phyloP scores from a whole-genome alignment of 2,329 filamentous ascomycete genomes.

The Didymella lethalis region DNA sequence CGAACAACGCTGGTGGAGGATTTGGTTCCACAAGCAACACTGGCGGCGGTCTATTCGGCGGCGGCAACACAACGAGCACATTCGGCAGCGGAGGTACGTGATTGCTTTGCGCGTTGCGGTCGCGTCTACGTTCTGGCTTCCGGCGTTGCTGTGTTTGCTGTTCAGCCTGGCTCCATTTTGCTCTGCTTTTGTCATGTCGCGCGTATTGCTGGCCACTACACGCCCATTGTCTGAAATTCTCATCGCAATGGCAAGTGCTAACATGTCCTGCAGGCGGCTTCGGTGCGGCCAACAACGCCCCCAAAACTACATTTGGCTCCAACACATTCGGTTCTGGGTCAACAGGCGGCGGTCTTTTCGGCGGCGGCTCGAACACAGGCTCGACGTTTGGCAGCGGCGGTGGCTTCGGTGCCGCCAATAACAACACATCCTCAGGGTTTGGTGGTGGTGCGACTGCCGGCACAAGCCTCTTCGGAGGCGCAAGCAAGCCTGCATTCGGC shows the following conservation, averaged over 20 bases:
- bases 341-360: constrained; percentile 48
- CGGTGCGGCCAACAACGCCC: constrained; percentile 36
- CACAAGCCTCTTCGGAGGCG: constrained; percentile 42
- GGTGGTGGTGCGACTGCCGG: constrained; percentile 38
- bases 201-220: neutral
- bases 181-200: neutral
- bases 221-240: neutral
- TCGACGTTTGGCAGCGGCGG: constrained; percentile 23
- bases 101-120: constrained; percentile 45
- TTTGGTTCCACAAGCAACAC: constrained; percentile 46
- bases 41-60: constrained; percentile 44
- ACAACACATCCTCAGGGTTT: constrained; percentile 36
- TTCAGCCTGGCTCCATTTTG: neutral
- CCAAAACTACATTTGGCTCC: constrained; percentile 33
- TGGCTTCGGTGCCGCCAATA: constrained; percentile 36
- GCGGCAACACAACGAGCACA: constrained; percentile 38
- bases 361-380: constrained; percentile 27
- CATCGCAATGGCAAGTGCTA: constrained; percentile 21
- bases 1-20: constrained; percentile 39
- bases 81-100: constrained; percentile 52
- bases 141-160: constrained; percentile 10
- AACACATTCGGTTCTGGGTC: constrained; percentile 46
- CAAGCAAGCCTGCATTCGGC: constrained; percentile 42
- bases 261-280: constrained; percentile 44
- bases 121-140: constrained; percentile 29